phyloP scores from a whole-genome alignment of 225 moss, liverwort and hornwort genomes.

The Lunularia cruciata region DNA sequence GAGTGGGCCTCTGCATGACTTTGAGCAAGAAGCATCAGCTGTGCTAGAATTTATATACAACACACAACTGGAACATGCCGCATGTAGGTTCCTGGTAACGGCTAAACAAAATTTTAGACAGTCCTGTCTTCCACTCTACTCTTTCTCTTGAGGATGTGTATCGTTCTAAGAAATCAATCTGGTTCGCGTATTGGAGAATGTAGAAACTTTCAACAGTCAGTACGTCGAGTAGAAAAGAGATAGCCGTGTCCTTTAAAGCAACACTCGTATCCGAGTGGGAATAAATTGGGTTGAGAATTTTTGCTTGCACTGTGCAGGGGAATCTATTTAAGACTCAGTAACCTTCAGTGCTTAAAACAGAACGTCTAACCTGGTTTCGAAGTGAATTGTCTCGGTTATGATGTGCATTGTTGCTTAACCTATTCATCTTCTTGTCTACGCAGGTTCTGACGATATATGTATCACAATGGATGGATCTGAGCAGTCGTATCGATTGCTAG shows the following conservation, averaged over 20 bases:
- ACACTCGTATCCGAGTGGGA: too few species aligned
- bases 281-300: too few species aligned
- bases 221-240: too few species aligned
- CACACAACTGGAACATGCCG: conserved; percentile 92
- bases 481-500: conserved; percentile 76
- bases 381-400: too few species aligned
- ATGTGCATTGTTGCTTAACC: too few species aligned
- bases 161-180: not conserved
- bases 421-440: not conserved
- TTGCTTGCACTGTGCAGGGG: too few species aligned
- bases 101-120: not conserved
- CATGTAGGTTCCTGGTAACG: conserved; percentile 48
- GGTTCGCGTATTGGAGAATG: too few species aligned
- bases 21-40: conserved; percentile 83
- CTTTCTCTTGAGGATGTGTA: not conserved
- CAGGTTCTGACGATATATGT: conserved; percentile 86
- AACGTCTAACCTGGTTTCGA: too few species aligned
- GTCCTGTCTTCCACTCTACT: not conserved
- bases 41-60: conserved; percentile 86
- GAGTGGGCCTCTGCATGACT: conserved; percentile 77
- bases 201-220: not conserved
- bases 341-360: too few species aligned
- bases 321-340: too few species aligned
- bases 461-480: conserved; percentile 94
- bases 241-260: too few species aligned